Conservation (phyloP, 257 asterid genomes). For the Mitragyna speciosa region DNA sequence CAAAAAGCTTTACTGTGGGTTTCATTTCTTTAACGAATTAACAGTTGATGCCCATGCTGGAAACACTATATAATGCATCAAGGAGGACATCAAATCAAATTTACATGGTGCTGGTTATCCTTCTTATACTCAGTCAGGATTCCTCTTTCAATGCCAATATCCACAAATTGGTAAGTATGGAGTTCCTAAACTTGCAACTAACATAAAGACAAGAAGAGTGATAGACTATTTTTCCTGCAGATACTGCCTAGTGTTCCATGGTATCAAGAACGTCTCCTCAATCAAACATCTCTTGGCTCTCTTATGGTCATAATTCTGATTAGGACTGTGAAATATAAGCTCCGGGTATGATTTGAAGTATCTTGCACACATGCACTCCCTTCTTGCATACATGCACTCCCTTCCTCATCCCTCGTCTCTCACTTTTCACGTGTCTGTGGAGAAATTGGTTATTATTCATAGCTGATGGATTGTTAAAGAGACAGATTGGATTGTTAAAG, state of each 20-base stretch:
- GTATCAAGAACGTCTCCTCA: conserved; percentile 54
- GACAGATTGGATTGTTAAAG: background rate
- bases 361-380: background rate
- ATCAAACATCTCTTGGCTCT: conserved; percentile 61
- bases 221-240: conserved; percentile 42
- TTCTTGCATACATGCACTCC: background rate
- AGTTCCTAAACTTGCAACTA: conserved; percentile 14
- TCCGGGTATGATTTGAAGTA: conserved; percentile 49
- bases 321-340: conserved; percentile 64
- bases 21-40: conserved; percentile 24
- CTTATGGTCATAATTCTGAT: conserved; percentile 81
- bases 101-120: conserved; percentile 84
- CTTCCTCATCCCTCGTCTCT: background rate
- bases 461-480: background rate
- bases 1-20: conserved; percentile 23
- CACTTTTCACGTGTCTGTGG: background rate
- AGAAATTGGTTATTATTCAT: background rate
- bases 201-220: conserved; percentile 17
- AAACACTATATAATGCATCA: conserved; percentile 84
- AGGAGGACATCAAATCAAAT: conserved; percentile 83
- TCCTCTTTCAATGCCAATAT: conserved; percentile 85
- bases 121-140: conserved; percentile 94
- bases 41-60: conserved; percentile 96
- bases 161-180: conserved; percentile 66
- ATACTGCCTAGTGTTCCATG: conserved; percentile 70